Evolutionary conservation across 768 basidiomycete species (phyloP).

Genomic region (Boletus vermiculosoides): DNA sequence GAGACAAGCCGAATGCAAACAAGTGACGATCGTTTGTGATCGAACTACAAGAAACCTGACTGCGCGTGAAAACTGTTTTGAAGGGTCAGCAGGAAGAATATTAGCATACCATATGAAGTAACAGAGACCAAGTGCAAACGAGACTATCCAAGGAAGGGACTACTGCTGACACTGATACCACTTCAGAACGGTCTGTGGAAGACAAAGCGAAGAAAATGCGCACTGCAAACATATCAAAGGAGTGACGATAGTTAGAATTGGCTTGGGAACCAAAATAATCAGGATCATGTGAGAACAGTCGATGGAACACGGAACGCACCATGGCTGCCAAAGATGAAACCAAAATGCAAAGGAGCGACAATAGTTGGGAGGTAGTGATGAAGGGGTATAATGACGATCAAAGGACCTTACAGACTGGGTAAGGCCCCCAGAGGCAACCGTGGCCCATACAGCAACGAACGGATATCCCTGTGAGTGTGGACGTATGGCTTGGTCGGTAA

Average conservation of each 20-base stretch:
- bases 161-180: background rate
- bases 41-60: slow-evolving; percentile 2
- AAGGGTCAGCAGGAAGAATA: background rate
- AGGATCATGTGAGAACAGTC: background rate
- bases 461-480: slow-evolving; percentile 1
- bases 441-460: background rate
- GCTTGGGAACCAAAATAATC: background rate
- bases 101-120: slow-evolving; percentile 4
- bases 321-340: background rate
- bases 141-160: background rate
- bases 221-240: slow-evolving; percentile 9
- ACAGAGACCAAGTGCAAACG: background rate
- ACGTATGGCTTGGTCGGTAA: slow-evolving; percentile 1
- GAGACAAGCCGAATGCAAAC: background rate
- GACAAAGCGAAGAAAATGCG: background rate
- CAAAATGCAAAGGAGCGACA: slow-evolving; percentile 4
- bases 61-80: background rate
- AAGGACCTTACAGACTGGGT: background rate
- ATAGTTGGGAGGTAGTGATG: background rate
- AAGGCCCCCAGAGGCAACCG: background rate
- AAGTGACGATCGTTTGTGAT: background rate
- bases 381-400: background rate
- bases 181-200: background rate
- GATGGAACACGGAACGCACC: background rate
- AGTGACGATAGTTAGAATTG: slow-evolving; percentile 15